Conservation (phyloP, 2,329 filamentous ascomycete genomes). For the Trichoderma afroharzianum region DNA sequence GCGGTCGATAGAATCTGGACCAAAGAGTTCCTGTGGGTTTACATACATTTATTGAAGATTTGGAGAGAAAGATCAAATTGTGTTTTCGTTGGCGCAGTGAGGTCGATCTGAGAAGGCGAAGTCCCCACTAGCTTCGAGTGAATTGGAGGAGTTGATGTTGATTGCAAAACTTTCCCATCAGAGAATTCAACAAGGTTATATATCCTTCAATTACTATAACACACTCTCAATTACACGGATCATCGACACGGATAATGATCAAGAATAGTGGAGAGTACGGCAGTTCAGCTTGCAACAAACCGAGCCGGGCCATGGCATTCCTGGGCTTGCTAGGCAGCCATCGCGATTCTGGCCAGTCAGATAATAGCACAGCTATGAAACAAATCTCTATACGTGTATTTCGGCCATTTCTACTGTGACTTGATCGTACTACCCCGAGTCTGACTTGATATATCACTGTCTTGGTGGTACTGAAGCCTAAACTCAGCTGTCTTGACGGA, state of each 20-base stretch:
- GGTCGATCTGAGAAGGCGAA: neutral
- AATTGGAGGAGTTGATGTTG: neutral
- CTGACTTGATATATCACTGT: neutral
- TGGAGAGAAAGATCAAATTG: neutral
- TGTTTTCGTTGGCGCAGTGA: neutral
- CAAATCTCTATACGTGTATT: neutral
- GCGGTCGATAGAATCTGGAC: rapidly evolving
- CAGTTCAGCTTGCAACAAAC: neutral
- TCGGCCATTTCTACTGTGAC: neutral
- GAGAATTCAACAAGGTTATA: neutral
- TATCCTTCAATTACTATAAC: neutral
- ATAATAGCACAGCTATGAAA: neutral
- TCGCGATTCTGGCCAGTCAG: neutral
- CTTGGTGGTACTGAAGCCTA: neutral
- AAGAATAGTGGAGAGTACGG: neutral
- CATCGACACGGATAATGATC: neutral
- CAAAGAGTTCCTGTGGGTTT: too few relatives aligned
- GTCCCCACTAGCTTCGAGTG: neutral
- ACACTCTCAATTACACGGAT: neutral
- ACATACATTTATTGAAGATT: neutral
- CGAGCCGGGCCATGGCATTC: neutral
- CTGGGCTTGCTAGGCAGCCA: neutral
- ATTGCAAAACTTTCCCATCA: too few relatives aligned
- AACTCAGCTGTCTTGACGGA: neutral
- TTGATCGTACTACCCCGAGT: too few relatives aligned